phyloP scores from a whole-genome alignment of 164 flowering plant species.

The Echeveria elegans region DNA sequence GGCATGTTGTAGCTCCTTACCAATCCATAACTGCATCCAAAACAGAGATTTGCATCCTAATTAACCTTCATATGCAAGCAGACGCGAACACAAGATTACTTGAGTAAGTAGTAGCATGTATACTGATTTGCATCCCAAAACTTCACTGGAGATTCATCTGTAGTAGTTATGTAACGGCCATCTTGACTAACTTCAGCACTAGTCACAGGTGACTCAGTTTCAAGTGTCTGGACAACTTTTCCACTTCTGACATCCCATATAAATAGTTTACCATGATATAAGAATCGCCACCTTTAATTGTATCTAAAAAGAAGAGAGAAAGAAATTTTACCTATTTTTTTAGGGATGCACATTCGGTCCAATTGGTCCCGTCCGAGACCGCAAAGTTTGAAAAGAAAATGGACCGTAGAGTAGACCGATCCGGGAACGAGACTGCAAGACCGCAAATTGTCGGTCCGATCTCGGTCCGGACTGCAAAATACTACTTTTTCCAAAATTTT shows the following conservation, averaged over 20 bases:
- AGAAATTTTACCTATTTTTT: too few relatives aligned
- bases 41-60: background rate
- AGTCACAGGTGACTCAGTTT: slow-evolving; percentile 85
- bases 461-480: too few relatives aligned
- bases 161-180: slow-evolving; percentile 95
- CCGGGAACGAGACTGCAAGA: too few relatives aligned
- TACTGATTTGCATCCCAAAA: slow-evolving; percentile 99
- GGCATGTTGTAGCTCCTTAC: slow-evolving; percentile 90
- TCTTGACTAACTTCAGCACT: slow-evolving; percentile 98
- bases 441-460: too few relatives aligned
- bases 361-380: too few relatives aligned
- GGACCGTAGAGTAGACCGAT: too few relatives aligned
- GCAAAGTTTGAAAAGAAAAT: too few relatives aligned
- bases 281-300: too few relatives aligned
- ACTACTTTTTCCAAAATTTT: too few relatives aligned
- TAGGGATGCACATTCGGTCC: too few relatives aligned
- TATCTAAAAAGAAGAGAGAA: too few relatives aligned
- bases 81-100: background rate
- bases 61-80: background rate
- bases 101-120: slow-evolving; percentile 15
- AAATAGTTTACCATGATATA: too few relatives aligned
- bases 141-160: slow-evolving; percentile 88
- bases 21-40: slow-evolving; percentile 66
- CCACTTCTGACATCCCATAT: slow-evolving; percentile 96
- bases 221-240: slow-evolving; percentile 70